Conservation (phyloP, 1,139 yeast species). For the Saccharomycopsis hybrid region DNA sequence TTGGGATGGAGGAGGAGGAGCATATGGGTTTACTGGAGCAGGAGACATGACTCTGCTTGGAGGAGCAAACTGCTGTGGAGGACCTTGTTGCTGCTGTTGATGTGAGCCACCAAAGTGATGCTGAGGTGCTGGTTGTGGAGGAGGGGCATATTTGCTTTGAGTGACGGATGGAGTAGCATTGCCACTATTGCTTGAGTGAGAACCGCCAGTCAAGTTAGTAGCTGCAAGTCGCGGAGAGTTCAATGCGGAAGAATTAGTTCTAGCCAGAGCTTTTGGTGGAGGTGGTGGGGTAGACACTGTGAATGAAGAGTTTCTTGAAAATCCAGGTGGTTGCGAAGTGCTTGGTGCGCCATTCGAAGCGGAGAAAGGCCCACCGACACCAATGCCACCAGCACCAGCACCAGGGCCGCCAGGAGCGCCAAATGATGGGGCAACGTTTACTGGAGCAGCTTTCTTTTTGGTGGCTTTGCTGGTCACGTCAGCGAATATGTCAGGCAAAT, state of each 20-base stretch:
- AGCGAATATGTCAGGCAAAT: slow-evolving; percentile 68
- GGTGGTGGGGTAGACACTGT: slow-evolving; percentile 27
- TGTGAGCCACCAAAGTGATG: no score
- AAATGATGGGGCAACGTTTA: slow-evolving; percentile 25
- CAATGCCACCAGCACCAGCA: slow-evolving; percentile 24
- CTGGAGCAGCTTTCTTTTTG: slow-evolving; percentile 29
- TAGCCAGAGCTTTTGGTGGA: slow-evolving; percentile 26
- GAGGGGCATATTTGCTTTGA: slow-evolving; percentile 5
- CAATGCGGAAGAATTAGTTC: slow-evolving; percentile 8
- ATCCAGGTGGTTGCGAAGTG: neutral
- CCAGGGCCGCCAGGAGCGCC: slow-evolving; percentile 22
- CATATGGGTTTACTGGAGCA: slow-evolving; percentile 34
- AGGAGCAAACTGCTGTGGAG: slow-evolving; percentile 15
- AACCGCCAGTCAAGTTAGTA: slow-evolving; percentile 1
- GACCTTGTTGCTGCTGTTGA: slow-evolving; percentile 17
- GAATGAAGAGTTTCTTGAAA: slow-evolving; percentile 3
- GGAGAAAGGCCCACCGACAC: no score
- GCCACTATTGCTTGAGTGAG: no score
- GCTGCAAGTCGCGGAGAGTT: slow-evolving; percentile 5
- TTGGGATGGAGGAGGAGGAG: slow-evolving; percentile 22
- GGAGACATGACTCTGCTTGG: slow-evolving; percentile 17
- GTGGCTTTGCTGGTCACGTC: slow-evolving; percentile 32
- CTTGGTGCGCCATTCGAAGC: slow-evolving; percentile 5
- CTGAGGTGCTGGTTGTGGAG: neutral
- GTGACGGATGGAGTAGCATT: neutral